Percentiles rank a stretch among this genome's conserved stretches.
Conservation (phyloP, 257 asterid genomes). For the Lavandula angustifolia region DNA sequence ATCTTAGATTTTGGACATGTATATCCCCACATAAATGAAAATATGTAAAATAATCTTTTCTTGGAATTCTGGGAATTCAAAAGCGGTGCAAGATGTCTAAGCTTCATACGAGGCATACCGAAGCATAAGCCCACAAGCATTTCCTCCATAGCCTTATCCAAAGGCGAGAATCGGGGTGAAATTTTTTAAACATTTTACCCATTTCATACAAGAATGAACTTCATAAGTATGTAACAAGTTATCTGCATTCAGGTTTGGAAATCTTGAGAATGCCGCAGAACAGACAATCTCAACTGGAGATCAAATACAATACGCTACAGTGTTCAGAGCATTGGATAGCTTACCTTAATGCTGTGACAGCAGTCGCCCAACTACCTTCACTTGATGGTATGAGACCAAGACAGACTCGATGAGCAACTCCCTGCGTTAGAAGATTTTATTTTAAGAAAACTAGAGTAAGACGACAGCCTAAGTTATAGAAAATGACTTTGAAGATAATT, state of each 20-base stretch:
- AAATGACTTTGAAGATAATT: neutral
- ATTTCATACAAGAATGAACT: neutral
- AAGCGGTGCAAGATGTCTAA: too few species aligned
- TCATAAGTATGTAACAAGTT: neutral
- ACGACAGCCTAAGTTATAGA: conserved; percentile 2
- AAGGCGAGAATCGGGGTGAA: too few species aligned
- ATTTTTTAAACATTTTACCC: neutral
- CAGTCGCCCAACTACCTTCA: conserved; percentile 85
- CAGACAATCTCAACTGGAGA: neutral
- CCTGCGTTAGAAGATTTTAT: conserved; percentile 50
- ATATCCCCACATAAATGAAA: too few species aligned
- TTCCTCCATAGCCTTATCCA: too few species aligned
- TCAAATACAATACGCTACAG: conserved; percentile 4
- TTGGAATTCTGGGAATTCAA: too few species aligned
- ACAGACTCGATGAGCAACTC: conserved; percentile 90
- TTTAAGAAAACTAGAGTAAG: conserved; percentile 9
- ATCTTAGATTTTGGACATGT: too few species aligned
- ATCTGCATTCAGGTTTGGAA: neutral
- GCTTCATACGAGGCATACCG: too few species aligned
- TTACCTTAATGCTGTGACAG: conserved; percentile 85
- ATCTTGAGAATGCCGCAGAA: neutral
- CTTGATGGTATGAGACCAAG: conserved; percentile 95
- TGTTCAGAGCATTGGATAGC: conserved; percentile 16
- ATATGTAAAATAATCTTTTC: too few species aligned
- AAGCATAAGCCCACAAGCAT: too few species aligned